phyloP scores from a whole-genome alignment of 2,329 filamentous ascomycete species.

The Sclerotinia sclerotiorum region DNA sequence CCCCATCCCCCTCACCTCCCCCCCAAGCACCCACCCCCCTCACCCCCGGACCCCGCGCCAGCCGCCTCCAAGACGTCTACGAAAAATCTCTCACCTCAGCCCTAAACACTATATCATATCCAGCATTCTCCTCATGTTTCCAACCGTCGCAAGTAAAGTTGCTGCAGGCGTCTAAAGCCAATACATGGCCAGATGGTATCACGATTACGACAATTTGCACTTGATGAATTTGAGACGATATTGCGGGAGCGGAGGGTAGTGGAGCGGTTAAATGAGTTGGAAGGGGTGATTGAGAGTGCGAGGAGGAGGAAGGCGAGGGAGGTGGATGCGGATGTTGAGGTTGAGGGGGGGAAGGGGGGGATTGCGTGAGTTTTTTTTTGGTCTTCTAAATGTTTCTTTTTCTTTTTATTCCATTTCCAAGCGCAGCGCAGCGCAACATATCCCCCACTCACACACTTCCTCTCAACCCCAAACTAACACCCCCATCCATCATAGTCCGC shows the following conservation, averaged over 20 bases:
- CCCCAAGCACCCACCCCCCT: constrained; percentile 28
- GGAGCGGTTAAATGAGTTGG: constrained; percentile 58
- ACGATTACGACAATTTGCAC: constrained; percentile 54
- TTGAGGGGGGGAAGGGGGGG: neutral
- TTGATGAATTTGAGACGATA: constrained; percentile 59
- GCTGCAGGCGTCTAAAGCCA: constrained; percentile 51
- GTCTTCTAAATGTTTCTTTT: no score
- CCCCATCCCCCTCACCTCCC: constrained; percentile 25
- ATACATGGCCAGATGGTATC: constrained; percentile 60
- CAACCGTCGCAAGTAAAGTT: constrained; percentile 56
- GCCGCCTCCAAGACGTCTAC: constrained; percentile 55
- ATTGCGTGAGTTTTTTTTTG: constrained; percentile 21
- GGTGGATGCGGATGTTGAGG: constrained; percentile 24
- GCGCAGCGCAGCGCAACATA: no score
- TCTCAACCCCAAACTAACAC: neutral
- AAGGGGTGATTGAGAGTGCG: constrained; percentile 56
- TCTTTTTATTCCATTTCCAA: no score
- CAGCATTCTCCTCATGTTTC: constrained; percentile 61
- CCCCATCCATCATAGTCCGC: constrained; percentile 47
- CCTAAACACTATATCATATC: constrained; percentile 54
- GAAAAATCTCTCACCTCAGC: constrained; percentile 53
- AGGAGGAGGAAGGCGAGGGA: constrained; percentile 27
- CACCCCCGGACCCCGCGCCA: constrained; percentile 57
- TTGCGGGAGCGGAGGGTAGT: constrained; percentile 54
- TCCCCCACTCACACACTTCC: no score